Base-by-base conservation (phyloP, 495 filamentous ascomycete species). In the Hypoxylon intermedium region DNA sequence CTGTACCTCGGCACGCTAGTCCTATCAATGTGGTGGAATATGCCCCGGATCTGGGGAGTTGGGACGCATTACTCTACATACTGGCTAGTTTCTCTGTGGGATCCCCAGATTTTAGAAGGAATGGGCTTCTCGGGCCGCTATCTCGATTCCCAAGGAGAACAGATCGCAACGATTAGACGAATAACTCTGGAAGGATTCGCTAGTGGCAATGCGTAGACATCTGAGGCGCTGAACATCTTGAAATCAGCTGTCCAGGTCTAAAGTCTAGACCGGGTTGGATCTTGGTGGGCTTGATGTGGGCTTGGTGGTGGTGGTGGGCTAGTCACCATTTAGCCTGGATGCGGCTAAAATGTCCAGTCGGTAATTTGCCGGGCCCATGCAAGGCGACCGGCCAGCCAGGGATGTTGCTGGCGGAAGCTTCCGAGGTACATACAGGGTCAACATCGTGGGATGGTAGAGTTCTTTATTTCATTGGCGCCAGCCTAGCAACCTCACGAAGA, bases 281-380 rank as follows among this genome's bases (percentile, higher is more conserved):
- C 44, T 24, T 26, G 7, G 60, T 58, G 37, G 54, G 48, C 15
- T 9, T n/a, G n/a, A n/a, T n/a, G n/a, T n/a, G n/a, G n/a, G n/a
- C n/a, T n/a, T n/a, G n/a, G n/a, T n/a, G n/a, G n/a, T n/a, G n/a
- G n/a, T n/a, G n/a, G n/a, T n/a, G n/a, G n/a, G n/a, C n/a, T n/a
- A n/a, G n/a, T n/a, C n/a, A n/a, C 9, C 42, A 60, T 65, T 65
- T 60, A 65, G 62, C 62, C 62, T 65, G 26, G 60, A 65, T 65
- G 46, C 62, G 62, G 62, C 56, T 55, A 57, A 65, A 65, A 24
- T 60, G 45, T 41, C 20, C 54, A 28, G 62, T 52, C 38, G 15
- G 26, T 43, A 44, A 48, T 56, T 56, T 56, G 24, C 62, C 26
- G 46, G 40, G 12, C 59, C 59, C 59, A 55, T 61, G 58, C 23